A percentile compares a stretch with the other conserved stretches of the same genome.
Conservation (phyloP, 2,329 filamentous ascomycete species). For the Tolypocladium ovalisporum region DNA sequence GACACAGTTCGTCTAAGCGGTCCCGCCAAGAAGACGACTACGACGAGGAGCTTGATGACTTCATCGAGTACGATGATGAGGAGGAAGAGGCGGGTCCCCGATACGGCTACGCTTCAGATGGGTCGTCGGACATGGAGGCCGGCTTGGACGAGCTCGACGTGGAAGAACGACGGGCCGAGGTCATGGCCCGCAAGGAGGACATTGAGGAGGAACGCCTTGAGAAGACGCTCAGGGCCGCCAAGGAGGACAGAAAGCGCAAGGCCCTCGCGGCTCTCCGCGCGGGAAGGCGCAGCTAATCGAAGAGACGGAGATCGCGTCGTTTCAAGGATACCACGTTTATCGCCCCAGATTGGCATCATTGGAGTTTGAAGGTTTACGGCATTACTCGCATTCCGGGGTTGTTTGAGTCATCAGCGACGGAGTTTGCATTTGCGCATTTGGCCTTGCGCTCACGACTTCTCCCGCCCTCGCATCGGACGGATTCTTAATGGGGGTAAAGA, state of each 20-base stretch:
- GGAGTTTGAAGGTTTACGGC: neutral
- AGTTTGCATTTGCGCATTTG: slow-evolving; percentile 14
- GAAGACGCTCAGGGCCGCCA: slow-evolving; percentile 48
- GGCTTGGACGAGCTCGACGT: slow-evolving; percentile 62
- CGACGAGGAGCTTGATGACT: slow-evolving; percentile 51
- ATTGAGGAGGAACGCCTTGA: slow-evolving; percentile 52
- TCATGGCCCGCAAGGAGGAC: slow-evolving; percentile 57
- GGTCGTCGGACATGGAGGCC: slow-evolving; percentile 69
- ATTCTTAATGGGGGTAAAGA: neutral
- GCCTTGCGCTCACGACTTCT: slow-evolving; percentile 1
- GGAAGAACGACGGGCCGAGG: slow-evolving; percentile 55
- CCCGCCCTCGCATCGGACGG: neutral
- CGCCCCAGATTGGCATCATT: neutral
- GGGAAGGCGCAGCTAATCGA: slow-evolving; percentile 15
- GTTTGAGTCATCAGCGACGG: slow-evolving; percentile 26
- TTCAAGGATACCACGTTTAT: neutral
- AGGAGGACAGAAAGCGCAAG: slow-evolving; percentile 41
- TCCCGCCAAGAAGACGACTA: slow-evolving; percentile 46
- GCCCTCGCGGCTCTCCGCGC: slow-evolving; percentile 24
- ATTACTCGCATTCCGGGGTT: slow-evolving; percentile 1
- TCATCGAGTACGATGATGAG: slow-evolving; percentile 51
- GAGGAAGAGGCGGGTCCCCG: slow-evolving; percentile 30
- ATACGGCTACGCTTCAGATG: slow-evolving; percentile 51
- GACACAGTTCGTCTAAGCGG: slow-evolving; percentile 16
- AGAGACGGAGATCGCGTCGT: neutral